Base-by-base conservation (phyloP, 2,329 filamentous ascomycete genomes). In the Didymella sp. region DNA sequence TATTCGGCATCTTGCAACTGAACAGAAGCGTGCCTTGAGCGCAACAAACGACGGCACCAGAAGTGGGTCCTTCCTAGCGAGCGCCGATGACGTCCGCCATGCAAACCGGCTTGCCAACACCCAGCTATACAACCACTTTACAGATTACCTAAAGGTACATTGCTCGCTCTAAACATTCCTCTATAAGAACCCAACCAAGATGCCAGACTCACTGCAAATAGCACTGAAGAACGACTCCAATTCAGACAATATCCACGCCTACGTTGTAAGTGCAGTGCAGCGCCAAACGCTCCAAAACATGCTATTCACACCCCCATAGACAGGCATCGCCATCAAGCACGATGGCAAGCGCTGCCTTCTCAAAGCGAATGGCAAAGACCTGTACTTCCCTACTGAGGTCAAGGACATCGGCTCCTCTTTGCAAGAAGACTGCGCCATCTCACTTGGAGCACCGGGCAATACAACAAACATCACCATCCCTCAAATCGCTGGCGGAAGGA, bases 131-230 rank as follows among this genome's bases (percentile, higher is more conserved):
- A 33, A 38, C 30, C 17, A 38, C 13, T 38, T 17, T 6, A 37
- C 17, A 28, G 38, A 25, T 17, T 13, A 40, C 19, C 21, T 37
- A 24, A 25, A 54, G 43, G 44, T 54, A 54, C n/a, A 33, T 43
- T 13, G 2, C 25, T n/a, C 5, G 11, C 12, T 37, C n/a, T 4
- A 8, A 21, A 21, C 4, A 17, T 24, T 30, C 2, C 13, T 22
- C 15, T 13, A 12, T 11, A 38, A 11, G n/a, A 13, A 38, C 11
- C 13, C 35, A 19, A 38, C 4, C 19, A 22, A 22, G 13, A 56
- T 56, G 54, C 54, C 54, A 43, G 47, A 56, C 31, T 56, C 54
- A 21, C n/a, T 56, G 42, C 47, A 51, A n/a, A 47, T 56, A 13
- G 54, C 54, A 15, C 35, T 56, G n/a, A 56, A 47, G 30, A 56